These are phyloP conservation scores for Scutellaria baicalensis DNA, from an alignment of 257 asterid genomes.

Conservation along the genomic window DNA sequence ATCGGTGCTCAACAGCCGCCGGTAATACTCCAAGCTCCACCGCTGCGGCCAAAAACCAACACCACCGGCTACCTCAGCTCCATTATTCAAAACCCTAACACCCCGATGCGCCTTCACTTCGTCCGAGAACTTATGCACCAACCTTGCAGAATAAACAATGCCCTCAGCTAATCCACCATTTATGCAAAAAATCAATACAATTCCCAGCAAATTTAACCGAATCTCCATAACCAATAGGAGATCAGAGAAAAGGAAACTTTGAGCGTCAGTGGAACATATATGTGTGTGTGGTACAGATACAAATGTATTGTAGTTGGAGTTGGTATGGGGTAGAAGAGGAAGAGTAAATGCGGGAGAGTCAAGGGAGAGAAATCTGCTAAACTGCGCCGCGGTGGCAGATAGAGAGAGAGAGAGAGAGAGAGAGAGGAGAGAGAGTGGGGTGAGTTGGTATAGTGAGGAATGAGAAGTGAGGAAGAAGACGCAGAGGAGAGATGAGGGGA, in stretches of 20 bases:
- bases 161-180: slow-evolving; percentile 18
- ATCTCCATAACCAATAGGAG: slow-evolving; percentile 32
- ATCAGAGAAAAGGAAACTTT: neutral
- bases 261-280: neutral
- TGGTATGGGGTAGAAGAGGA: neutral
- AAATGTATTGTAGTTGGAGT: neutral
- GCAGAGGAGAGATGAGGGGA: slow-evolving; percentile 22
- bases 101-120: slow-evolving; percentile 46
- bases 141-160: slow-evolving; percentile 45
- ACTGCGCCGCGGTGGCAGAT: slow-evolving; percentile 12
- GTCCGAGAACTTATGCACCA: slow-evolving; percentile 74
- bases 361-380: slow-evolving; percentile 15
- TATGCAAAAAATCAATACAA: slow-evolving; percentile 12
- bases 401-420: neutral
- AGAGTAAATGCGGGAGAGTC: slow-evolving; percentile 14
- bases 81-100: slow-evolving; percentile 31
- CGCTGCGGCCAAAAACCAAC: slow-evolving; percentile 41
- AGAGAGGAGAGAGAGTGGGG: slow-evolving; percentile 5
- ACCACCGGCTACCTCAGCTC: slow-evolving; percentile 12
- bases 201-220: slow-evolving; percentile 23
- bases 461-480: slow-evolving; percentile 27
- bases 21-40: slow-evolving; percentile 61
- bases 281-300: neutral
- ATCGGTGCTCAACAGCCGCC: slow-evolving; percentile 65
- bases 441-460: neutral